Percentiles rank a stretch among this genome's conserved stretches.
Evolutionary conservation across 805 yeast species (phyloP).

Genomic region (Ogataea wickerhamii): DNA sequence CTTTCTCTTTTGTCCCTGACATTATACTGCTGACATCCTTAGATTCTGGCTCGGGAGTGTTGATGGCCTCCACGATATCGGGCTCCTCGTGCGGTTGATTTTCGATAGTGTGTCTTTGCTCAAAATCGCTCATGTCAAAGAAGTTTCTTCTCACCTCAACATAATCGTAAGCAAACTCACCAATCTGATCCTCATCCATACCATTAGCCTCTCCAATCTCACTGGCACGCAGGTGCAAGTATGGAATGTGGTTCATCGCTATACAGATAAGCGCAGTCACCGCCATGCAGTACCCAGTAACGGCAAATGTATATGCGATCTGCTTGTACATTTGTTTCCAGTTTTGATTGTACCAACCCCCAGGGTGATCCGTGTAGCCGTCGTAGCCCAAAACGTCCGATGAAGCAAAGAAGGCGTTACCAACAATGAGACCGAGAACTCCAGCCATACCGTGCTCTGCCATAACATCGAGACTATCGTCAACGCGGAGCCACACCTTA

Average conservation of each 20-base stretch:
- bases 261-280: slow-evolving; percentile 76
- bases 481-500: slow-evolving; percentile 76
- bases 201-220: slow-evolving; percentile 87
- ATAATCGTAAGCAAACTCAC: slow-evolving; percentile 98
- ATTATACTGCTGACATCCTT: background rate
- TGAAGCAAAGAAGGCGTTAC: slow-evolving; percentile 80
- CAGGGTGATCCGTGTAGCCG: slow-evolving; percentile 75
- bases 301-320: slow-evolving; percentile 75
- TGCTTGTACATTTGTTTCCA: slow-evolving; percentile 91
- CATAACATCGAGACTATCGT: slow-evolving; percentile 89
- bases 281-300: slow-evolving; percentile 67
- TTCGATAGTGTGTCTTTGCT: slow-evolving; percentile 1
- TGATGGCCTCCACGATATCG: background rate
- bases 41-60: slow-evolving; percentile 1
- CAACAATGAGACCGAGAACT: slow-evolving; percentile 77
- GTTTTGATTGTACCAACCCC: slow-evolving; percentile 92
- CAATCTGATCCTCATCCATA: slow-evolving; percentile 94
- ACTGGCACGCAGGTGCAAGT: slow-evolving; percentile 71
- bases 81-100: background rate
- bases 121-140: slow-evolving; percentile 37
- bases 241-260: slow-evolving; percentile 74
- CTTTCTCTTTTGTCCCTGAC: background rate
- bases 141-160: slow-evolving; percentile 95
- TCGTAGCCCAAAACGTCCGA: slow-evolving; percentile 88
- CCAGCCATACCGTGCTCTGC: slow-evolving; percentile 99